Evolutionary conservation across 257 asterid genomes (phyloP).

Genomic region (Solanum chaucha): DNA sequence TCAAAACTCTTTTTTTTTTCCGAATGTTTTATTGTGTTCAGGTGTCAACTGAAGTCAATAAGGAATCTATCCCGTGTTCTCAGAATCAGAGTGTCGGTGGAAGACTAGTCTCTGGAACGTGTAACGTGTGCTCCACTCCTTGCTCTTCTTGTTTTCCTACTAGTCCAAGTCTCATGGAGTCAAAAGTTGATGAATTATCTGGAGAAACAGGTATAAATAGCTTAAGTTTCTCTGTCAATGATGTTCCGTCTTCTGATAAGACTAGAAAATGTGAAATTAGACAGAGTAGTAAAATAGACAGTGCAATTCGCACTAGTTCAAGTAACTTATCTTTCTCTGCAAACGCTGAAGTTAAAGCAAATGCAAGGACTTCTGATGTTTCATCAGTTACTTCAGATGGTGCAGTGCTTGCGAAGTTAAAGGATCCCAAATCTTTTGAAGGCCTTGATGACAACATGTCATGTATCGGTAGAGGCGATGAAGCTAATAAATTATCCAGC

Average conservation of each 20-base stretch:
- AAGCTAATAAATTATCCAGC: slow-evolving; percentile 11
- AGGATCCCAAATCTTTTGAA: slow-evolving; percentile 29
- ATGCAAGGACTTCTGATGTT: slow-evolving; percentile 36
- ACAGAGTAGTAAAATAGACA: slow-evolving; percentile 35
- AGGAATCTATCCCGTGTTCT: slow-evolving; percentile 16
- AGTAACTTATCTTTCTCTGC: slow-evolving; percentile 41
- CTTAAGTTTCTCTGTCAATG: slow-evolving; percentile 11
- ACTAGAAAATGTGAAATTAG: slow-evolving; percentile 22
- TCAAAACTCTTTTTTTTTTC: neutral
- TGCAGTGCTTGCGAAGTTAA: slow-evolving; percentile 32
- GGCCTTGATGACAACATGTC: slow-evolving; percentile 55
- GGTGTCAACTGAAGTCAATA: slow-evolving; percentile 34
- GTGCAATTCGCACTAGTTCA: slow-evolving; percentile 34
- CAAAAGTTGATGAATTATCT: slow-evolving; percentile 45
- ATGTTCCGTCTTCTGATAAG: slow-evolving; percentile 1
- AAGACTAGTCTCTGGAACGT: slow-evolving; percentile 37
- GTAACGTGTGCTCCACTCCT: slow-evolving; percentile 63
- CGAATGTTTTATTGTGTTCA: slow-evolving; percentile 15
- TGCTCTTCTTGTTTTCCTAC: slow-evolving; percentile 60
- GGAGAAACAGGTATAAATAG: slow-evolving; percentile 46
- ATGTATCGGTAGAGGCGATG: slow-evolving; percentile 33
- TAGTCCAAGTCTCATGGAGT: slow-evolving; percentile 36
- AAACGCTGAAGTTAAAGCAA: slow-evolving; percentile 37
- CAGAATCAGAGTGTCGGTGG: slow-evolving; percentile 21
- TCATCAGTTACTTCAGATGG: slow-evolving; percentile 36